Evolutionary conservation across 371 early-diverging fungal species (phyloP).

Genomic region (Nematocida sp.): DNA sequence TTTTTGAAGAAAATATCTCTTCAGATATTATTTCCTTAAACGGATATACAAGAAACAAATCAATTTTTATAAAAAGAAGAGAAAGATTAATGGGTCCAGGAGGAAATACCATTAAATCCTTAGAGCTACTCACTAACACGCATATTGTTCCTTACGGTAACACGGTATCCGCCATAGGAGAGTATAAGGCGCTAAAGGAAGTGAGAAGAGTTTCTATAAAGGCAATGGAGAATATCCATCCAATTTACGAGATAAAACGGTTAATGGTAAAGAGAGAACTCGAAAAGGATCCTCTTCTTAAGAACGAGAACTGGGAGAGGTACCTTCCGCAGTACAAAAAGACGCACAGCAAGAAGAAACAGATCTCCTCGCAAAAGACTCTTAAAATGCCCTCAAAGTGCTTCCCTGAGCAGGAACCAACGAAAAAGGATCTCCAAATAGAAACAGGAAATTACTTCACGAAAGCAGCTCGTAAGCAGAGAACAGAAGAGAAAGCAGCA

Average conservation of each 20-base stretch:
- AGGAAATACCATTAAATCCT: constrained; percentile 87
- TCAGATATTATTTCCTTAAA: constrained; percentile 95
- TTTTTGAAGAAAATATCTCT: constrained; percentile 81
- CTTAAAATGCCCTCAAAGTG: neutral
- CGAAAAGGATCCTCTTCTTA: constrained; percentile 84
- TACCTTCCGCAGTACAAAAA: constrained; percentile 94
- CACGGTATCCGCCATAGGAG: constrained; percentile 87
- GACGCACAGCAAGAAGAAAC: constrained; percentile 73
- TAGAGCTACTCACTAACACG: constrained; percentile 88
- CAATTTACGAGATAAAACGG: constrained; percentile 95
- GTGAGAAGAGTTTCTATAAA: constrained; percentile 81
- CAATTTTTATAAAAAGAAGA: constrained; percentile 89
- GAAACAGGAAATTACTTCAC: constrained; percentile 59
- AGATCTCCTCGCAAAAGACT: neutral
- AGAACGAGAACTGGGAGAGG: constrained; percentile 90
- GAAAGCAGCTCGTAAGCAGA: constrained; percentile 5
- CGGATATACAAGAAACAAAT: constrained; percentile 82
- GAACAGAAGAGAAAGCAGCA: constrained; percentile 20
- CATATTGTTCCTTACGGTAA: constrained; percentile 93
- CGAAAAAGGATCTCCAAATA: constrained; percentile 53
- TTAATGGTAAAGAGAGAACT: constrained; percentile 94
- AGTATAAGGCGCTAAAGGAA: constrained; percentile 74
- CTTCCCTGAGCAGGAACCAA: constrained; percentile 32
- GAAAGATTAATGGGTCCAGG: constrained; percentile 91
- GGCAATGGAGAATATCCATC: constrained; percentile 97